Evolutionary conservation across 148 eudicot genomes (phyloP).

Genomic region (Vaccinium vitisidaea): DNA sequence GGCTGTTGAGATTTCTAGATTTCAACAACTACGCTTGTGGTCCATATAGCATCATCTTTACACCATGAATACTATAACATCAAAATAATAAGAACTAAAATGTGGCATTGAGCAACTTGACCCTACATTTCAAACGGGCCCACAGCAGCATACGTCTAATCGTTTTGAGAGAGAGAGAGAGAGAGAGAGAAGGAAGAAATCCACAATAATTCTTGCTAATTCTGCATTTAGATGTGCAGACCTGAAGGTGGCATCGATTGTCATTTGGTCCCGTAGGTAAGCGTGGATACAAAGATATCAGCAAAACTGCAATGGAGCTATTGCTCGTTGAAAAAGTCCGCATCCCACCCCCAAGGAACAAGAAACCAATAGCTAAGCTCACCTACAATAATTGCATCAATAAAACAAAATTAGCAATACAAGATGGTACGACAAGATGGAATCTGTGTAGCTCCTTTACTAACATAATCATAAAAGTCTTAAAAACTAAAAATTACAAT

Average conservation of each 20-base stretch:
- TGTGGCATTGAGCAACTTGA: not conserved
- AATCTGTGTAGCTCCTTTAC: not conserved
- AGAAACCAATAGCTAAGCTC: slow-evolving; percentile 86
- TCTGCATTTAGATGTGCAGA: slow-evolving; percentile 17
- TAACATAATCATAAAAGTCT: not conserved
- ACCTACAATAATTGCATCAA: slow-evolving; percentile 45
- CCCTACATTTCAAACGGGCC: not conserved
- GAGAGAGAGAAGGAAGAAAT: not conserved
- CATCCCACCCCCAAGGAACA: slow-evolving; percentile 98
- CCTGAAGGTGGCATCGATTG: slow-evolving; percentile 98
- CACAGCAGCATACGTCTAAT: not conserved
- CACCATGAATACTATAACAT: not conserved
- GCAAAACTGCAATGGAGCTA: slow-evolving; percentile 72
- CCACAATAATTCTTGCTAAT: not conserved
- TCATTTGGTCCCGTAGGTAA: slow-evolving; percentile 95
- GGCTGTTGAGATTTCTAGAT: not conserved
- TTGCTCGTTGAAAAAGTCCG: slow-evolving; percentile 82
- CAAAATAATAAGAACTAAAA: not conserved
- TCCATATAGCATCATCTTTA: not conserved
- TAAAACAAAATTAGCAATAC: not conserved
- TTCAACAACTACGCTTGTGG: not conserved
- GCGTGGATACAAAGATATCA: slow-evolving; percentile 90
- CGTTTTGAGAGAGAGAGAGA: not conserved
- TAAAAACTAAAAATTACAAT: not conserved
- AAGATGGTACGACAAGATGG: slow-evolving; percentile 3